Evolutionary conservation across 176 grass and related monocot species (phyloP).

Genomic region (Poa annua): DNA sequence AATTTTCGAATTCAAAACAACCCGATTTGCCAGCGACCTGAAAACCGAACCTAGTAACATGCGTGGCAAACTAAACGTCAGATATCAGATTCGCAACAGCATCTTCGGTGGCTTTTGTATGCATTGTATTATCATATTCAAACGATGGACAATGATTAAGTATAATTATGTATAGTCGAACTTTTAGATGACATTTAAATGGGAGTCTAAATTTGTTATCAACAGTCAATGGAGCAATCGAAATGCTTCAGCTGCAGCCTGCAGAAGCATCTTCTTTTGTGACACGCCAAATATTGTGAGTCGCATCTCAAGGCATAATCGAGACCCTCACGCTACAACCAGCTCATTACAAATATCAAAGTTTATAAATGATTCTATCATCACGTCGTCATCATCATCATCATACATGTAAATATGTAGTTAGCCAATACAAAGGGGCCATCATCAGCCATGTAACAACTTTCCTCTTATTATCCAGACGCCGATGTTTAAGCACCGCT

Average conservation of each 20-base stretch:
- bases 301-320: not conserved
- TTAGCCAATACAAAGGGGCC: not conserved
- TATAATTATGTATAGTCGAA: too few species aligned
- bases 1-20: too few species aligned
- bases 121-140: too few species aligned
- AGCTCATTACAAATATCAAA: not conserved
- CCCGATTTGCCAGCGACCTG: too few species aligned
- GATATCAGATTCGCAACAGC: too few species aligned
- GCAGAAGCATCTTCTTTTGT: not conserved
- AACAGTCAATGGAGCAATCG: not conserved
- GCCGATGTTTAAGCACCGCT: not conserved
- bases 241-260: not conserved
- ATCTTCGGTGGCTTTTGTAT: too few species aligned
- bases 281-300: not conserved
- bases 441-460: not conserved
- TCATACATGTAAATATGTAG: not conserved
- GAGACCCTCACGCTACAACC: not conserved
- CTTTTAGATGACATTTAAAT: too few species aligned
- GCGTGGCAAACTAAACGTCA: too few species aligned
- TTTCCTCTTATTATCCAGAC: conserved; percentile 12
- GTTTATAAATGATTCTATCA: not conserved
- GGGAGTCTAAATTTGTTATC: too few species aligned
- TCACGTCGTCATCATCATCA: not conserved
- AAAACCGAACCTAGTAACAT: too few species aligned
- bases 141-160: too few species aligned